These are phyloP conservation scores for Fremontodendron californicum DNA, from an alignment of 345 rosid genomes.

Conservation along the genomic window DNA sequence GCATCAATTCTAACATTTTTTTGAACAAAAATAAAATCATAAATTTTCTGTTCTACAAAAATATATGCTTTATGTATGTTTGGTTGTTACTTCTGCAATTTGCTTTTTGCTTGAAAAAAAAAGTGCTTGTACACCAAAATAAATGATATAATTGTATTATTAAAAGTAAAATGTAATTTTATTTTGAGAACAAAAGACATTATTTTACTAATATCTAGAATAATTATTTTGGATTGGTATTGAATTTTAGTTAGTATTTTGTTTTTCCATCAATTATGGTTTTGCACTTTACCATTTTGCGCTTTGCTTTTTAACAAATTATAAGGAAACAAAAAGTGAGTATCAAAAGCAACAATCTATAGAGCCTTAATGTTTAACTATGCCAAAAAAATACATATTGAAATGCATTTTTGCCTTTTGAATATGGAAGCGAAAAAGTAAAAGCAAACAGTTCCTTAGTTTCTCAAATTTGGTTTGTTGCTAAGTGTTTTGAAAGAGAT, in stretches of 20 bases:
- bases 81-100: background rate
- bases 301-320: background rate
- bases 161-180: background rate
- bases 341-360: background rate
- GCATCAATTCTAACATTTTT: no score
- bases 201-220: background rate
- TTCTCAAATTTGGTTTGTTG: background rate
- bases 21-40: no score
- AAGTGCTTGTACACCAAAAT: background rate
- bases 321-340: background rate
- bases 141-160: background rate
- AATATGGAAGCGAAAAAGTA: background rate
- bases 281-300: background rate
- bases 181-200: background rate
- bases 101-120: background rate
- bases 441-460: background rate
- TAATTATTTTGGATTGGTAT: background rate
- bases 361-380: background rate
- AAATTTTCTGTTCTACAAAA: background rate
- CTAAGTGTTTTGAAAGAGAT: background rate
- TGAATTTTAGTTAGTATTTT: conserved; percentile 1
- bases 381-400: background rate
- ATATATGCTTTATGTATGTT: background rate
- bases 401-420: background rate
- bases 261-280: background rate